A percentile compares a stretch with the other conserved stretches of the same genome.
Evolutionary conservation across 2,329 filamentous ascomycete species (phyloP).

Genomic region (Geosmithia morbida): DNA sequence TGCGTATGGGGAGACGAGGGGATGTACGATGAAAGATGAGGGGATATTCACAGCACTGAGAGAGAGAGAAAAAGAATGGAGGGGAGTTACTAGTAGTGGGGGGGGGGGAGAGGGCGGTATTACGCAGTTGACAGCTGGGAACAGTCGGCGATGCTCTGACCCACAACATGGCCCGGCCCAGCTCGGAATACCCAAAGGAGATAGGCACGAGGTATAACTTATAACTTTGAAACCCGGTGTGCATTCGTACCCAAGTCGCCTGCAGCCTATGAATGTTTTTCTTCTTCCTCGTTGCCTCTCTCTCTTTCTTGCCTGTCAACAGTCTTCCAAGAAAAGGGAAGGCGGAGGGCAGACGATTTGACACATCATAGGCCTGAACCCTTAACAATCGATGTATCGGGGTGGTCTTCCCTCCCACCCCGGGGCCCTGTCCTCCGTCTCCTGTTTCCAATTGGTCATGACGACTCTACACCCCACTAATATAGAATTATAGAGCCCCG

Average conservation of each 20-base stretch:
- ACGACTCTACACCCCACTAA: not conserved
- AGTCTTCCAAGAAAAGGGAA: too few species aligned
- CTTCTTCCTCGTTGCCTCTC: too few species aligned
- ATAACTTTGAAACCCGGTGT: too few species aligned
- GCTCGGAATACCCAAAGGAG: not conserved
- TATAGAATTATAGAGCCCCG: not conserved
- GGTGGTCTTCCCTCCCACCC: not conserved
- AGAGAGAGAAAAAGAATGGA: not conserved
- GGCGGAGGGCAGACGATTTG: too few species aligned
- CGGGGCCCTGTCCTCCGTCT: not conserved
- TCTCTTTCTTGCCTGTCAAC: too few species aligned
- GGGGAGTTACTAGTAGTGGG: not conserved
- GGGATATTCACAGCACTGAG: too few species aligned
- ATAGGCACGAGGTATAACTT: not conserved
- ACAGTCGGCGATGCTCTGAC: not conserved
- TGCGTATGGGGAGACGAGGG: not conserved
- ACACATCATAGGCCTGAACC: not conserved
- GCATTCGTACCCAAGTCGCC: too few species aligned
- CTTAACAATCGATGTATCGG: not conserved
- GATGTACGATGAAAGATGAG: not conserved
- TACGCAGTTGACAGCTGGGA: not conserved
- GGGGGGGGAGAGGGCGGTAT: not conserved
- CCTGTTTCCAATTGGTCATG: not conserved
- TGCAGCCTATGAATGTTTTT: too few species aligned
- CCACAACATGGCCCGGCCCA: not conserved